Percentiles rank a stretch among this genome's conserved stretches.
Conservation (phyloP, 495 filamentous ascomycete genomes). For the Talaromyces proteolyticus region DNA sequence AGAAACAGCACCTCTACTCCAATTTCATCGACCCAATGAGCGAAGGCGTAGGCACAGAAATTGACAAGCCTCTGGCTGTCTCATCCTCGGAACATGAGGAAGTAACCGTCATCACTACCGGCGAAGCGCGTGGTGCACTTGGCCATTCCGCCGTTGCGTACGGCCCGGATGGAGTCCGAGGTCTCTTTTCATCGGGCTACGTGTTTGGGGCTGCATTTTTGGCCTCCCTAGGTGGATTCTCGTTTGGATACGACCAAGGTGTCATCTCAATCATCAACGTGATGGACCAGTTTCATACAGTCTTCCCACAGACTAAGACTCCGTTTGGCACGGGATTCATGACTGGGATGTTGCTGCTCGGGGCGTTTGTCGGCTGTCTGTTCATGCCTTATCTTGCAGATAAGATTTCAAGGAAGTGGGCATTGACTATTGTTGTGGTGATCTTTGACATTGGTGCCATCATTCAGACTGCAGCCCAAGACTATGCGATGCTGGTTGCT, state of each 20-base stretch:
- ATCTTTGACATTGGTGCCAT: slow-evolving; percentile 21
- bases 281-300: slow-evolving; percentile 17
- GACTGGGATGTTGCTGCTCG: slow-evolving; percentile 19
- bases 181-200: background rate
- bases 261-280: slow-evolving; percentile 19
- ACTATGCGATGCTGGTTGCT: slow-evolving; percentile 17
- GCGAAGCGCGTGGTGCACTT: too few relatives aligned
- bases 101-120: too few relatives aligned
- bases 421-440: slow-evolving; percentile 11
- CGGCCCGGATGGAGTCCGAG: background rate
- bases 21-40: too few relatives aligned
- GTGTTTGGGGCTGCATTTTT: background rate
- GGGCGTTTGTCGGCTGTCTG: slow-evolving; percentile 19
- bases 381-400: slow-evolving; percentile 19
- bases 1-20: too few relatives aligned
- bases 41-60: too few relatives aligned
- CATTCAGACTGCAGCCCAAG: slow-evolving; percentile 20
- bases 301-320: slow-evolving; percentile 14
- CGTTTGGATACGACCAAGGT: slow-evolving; percentile 10
- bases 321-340: slow-evolving; percentile 15
- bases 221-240: background rate
- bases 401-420: slow-evolving; percentile 22
- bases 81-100: too few relatives aligned
- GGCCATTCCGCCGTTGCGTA: background rate
- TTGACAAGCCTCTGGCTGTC: too few relatives aligned